These are phyloP conservation scores for Aspergillus fumigatus DNA, from an alignment of 2,329 filamentous ascomycete genomes.

Conservation along the genomic window DNA sequence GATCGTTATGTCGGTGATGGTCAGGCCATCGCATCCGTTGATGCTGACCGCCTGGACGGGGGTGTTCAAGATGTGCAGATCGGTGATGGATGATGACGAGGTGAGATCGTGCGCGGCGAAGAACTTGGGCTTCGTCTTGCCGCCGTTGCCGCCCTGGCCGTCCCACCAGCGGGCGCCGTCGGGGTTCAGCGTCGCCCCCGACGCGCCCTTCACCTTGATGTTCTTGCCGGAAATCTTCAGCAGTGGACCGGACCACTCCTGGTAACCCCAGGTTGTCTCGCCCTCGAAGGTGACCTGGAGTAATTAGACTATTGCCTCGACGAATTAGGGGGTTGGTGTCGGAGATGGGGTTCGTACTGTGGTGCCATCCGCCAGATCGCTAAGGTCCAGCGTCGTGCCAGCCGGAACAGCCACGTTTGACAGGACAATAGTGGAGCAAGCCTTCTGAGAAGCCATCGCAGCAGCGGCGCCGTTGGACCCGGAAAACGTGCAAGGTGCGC, in stretches of 20 bases:
- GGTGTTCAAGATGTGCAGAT: constrained; percentile 30
- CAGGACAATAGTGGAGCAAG: constrained; percentile 37
- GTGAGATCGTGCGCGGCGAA: constrained; percentile 45
- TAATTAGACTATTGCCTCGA: neutral
- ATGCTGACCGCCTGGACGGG: constrained; percentile 36
- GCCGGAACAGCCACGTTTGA: constrained; percentile 34
- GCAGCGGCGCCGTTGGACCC: constrained; percentile 11
- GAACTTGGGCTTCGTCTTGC: constrained; percentile 62
- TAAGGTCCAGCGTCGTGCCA: constrained; percentile 35
- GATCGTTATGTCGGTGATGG: constrained; percentile 50
- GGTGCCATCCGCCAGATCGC: constrained; percentile 28
- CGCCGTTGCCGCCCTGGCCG: constrained; percentile 55
- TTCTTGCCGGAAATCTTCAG: constrained; percentile 56
- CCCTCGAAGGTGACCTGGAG: constrained; percentile 58
- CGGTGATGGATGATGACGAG: constrained; percentile 27
- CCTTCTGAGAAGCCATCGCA: constrained; percentile 24
- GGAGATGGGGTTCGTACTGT: constrained; percentile 14
- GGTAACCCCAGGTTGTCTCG: constrained; percentile 62
- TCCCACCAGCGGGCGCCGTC: constrained; percentile 60
- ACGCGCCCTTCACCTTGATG: constrained; percentile 44
- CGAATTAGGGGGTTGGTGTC: no score
- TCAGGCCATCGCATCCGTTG: constrained; percentile 45
- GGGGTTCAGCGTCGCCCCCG: constrained; percentile 52
- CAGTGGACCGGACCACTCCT: constrained; percentile 62
- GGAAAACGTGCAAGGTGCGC: constrained; percentile 28